Evolutionary conservation across 2,329 filamentous ascomycete genomes (phyloP), one percentile per base, ranked within the genome.

Genomic region (Phialocephala sp.): DNA sequence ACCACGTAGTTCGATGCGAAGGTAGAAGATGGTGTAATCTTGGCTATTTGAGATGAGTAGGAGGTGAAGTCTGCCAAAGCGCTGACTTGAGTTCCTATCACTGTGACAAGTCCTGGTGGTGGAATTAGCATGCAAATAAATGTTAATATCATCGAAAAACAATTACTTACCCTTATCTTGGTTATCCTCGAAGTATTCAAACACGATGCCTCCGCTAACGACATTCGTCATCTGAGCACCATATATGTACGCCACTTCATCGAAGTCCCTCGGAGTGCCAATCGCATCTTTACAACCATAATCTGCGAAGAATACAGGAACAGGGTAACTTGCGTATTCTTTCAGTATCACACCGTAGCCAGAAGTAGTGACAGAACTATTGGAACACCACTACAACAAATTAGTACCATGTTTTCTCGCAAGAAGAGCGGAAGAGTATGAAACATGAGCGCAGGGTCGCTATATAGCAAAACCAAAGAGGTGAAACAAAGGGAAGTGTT

Each of bases 181-280:
- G 66, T 84, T 83, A 79, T 94, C 92, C 74, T 90, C 81, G 15
- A 91, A 89, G 83, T 97, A 98, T 80, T 97, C 93, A 82, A 97
- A 97, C 79, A 97, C 91, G 45, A 98, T 86, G 78, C 94, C 94
- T 74, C 94, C 94, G 50, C 93, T 97, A 85, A 97, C 97, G 74
- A 97, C 92, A 20, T 79, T 72, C 4, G 90, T 92, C 94, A 97
- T 97, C 66, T 96, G 77, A 27, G 79, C 79, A 79, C 83, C 86
- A 89, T 97, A 97, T 66, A 98, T 84, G 52, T 93, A 84, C 59
- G 79, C 79, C 61, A 97, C 80, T 81, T 97, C 94, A 66, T 87
- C 83, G 75, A 97, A 97, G 74, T 89, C 83, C 72, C 94, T 93
- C 65, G 82, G 86, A 83, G 91, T 92, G 76, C 85, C 89, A 66